Base-by-base conservation (phyloP, 352 stramenopile species). In the Pythium sp. region DNA sequence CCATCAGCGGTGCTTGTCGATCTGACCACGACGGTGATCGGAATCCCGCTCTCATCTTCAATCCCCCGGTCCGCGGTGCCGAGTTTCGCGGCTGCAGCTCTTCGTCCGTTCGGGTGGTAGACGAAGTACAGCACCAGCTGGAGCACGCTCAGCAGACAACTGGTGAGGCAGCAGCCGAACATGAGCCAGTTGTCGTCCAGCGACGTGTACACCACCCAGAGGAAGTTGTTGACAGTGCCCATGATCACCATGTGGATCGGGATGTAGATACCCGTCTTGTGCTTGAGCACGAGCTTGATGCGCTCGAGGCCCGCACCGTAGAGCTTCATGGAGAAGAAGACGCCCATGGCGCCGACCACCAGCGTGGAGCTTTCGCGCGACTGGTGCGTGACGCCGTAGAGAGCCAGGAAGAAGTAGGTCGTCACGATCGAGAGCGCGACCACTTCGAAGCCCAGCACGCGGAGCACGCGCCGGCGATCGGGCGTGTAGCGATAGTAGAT, bases 401-500 rank as follows among this genome's bases (percentile, higher is more conserved):
- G 73, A 15, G 70, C 76, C 12, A 88, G 51, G 32, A 81, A 72
- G 20, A 68, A 70, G 69, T 86, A 88, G 34, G 59, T 36, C 18
- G 70, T 79, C 57, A 81, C 46, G 4, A 78, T 51, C 18, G 64
- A 22, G 18, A 84, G 62, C 18, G 70, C 70, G 4, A 56, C 41
- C 41, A 69, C 18, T 7, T 69, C 62, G 26, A 72, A 70, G 0
- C 36, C 63, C 20, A 82, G 67, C 6, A 76, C 70, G 0, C 66
- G 71, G 11, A 72, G 46, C 30, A 83, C 73, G 46, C 65, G 69
- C 5, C 57, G n/a, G 9, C 68, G 72, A n/a, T 80, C 74, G 15
- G 72, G 58, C 15, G 75, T 77, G 69, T 78, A 83, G 24, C 69
- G 75, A n/a, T 83, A 87, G 69, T 86, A 90, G 14, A 87, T 74